Conservation (phyloP, 2,329 filamentous ascomycete species). For the Fusarium redolens region DNA sequence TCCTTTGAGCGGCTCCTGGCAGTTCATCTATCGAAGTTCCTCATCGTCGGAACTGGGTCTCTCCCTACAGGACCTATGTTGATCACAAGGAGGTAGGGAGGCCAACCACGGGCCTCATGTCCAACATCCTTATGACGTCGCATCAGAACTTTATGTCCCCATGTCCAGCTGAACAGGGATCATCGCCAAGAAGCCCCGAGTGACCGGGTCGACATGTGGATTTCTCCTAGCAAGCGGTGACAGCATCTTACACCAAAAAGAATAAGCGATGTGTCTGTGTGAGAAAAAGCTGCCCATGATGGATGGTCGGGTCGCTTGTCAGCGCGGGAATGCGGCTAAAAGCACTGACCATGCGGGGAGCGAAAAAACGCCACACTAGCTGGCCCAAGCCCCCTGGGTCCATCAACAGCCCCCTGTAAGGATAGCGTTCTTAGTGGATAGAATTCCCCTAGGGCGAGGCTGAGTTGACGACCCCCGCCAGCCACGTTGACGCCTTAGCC, state of each 20-base stretch:
- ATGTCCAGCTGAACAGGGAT: constrained; percentile 41
- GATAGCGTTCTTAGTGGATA: constrained; percentile 28
- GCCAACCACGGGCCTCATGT: constrained; percentile 16
- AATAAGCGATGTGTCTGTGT: constrained; percentile 6
- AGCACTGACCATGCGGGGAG: constrained; percentile 28
- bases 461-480: constrained; percentile 33
- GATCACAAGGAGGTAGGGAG: constrained; percentile 17
- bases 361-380: constrained; percentile 7
- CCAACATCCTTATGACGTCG: constrained; percentile 13
- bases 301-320: constrained; percentile 31
- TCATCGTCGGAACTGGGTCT: not conserved
- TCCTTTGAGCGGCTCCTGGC: constrained; percentile 11
- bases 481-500: constrained; percentile 34
- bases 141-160: constrained; percentile 31
- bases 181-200: constrained; percentile 24
- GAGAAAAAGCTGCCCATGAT: not conserved
- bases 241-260: not conserved
- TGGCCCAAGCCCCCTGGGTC: constrained; percentile 17
- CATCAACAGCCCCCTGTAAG: constrained; percentile 11
- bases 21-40: constrained; percentile 2
- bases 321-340: constrained; percentile 37
- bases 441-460: constrained; percentile 36
- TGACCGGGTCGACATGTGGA: constrained; percentile 6
- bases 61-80: constrained; percentile 11
- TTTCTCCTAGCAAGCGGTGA: constrained; percentile 11